These are phyloP conservation scores for Globisporangium cylindrosporum DNA, from an alignment of 352 stramenopile species.

Conservation along the genomic window DNA sequence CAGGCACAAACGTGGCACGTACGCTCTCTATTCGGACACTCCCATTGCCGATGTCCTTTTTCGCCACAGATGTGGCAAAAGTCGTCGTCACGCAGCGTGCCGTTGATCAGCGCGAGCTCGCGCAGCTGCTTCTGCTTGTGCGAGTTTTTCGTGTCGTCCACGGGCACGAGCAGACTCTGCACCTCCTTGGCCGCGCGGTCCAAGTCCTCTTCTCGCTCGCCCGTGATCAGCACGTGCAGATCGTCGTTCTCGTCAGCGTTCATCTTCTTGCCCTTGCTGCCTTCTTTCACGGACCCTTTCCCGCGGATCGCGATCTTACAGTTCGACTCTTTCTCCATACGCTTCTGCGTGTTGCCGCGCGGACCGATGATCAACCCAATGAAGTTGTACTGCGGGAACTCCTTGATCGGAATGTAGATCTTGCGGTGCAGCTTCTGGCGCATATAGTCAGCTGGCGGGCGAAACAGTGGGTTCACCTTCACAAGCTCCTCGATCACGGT, in stretches of 20 bases:
- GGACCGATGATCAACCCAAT: constrained; percentile 99
- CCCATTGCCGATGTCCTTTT: constrained; percentile 97
- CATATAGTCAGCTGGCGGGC: constrained; percentile 84
- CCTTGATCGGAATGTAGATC: constrained; percentile 97
- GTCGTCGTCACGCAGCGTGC: constrained; percentile 96
- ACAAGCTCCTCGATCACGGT: constrained; percentile 95
- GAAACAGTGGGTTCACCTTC: constrained; percentile 92
- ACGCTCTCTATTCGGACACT: constrained; percentile 93
- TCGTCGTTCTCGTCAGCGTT: constrained; percentile 96
- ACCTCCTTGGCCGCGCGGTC: constrained; percentile 88
- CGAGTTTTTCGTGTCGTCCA: constrained; percentile 91
- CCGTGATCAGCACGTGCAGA: constrained; percentile 93
- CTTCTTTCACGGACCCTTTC: constrained; percentile 96
- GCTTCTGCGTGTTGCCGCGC: constrained; percentile 98
- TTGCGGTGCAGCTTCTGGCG: constrained; percentile 93
- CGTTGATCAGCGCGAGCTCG: constrained; percentile 99
- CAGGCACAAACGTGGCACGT: constrained; percentile 22
- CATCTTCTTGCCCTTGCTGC: constrained; percentile 91
- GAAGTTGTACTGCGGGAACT: constrained; percentile 99
- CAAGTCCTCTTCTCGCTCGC: constrained; percentile 86
- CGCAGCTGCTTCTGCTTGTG: constrained; percentile 99
- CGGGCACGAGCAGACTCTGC: constrained; percentile 86
- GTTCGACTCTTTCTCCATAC: constrained; percentile 97
- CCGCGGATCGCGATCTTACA: constrained; percentile 99
- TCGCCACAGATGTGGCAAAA: constrained; percentile 98